phyloP scores from a whole-genome alignment of 164 flowering plant species.

The Stephania yunnanensis region DNA sequence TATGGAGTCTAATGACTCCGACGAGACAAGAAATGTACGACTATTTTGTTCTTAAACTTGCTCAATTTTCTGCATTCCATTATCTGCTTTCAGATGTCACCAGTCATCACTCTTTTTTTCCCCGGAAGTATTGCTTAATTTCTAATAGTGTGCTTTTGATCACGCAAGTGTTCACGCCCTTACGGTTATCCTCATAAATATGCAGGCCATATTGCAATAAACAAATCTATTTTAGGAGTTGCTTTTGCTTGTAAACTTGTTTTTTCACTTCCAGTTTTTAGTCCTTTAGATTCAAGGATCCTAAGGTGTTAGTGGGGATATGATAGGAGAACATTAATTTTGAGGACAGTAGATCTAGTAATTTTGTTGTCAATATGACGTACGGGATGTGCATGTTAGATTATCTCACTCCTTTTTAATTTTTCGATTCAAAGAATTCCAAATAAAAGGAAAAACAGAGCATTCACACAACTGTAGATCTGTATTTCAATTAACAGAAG shows the following conservation, averaged over 20 bases:
- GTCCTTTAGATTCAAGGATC: background rate
- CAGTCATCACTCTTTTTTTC: background rate
- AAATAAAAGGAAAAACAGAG: too few species aligned
- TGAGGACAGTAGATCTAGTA: background rate
- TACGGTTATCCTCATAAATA: background rate
- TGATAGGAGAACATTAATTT: background rate
- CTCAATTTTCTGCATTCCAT: background rate
- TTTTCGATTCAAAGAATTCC: too few species aligned
- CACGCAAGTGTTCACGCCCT: background rate
- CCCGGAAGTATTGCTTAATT: background rate
- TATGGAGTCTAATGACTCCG: conserved; percentile 51
- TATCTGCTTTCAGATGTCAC: background rate
- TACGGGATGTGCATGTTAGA: too few species aligned
- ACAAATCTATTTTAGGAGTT: background rate
- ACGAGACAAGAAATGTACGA: conserved; percentile 67
- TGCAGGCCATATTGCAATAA: background rate
- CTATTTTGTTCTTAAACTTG: background rate
- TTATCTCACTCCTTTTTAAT: too few species aligned
- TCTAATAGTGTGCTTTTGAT: background rate
- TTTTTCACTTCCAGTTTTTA: background rate
- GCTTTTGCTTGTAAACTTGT: background rate
- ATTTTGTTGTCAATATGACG: too few species aligned
- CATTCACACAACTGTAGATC: too few species aligned
- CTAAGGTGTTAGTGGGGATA: background rate
- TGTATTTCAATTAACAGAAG: too few species aligned